Base-by-base conservation (phyloP, 2,329 filamentous ascomycete genomes). In the Diplodia intermedia region DNA sequence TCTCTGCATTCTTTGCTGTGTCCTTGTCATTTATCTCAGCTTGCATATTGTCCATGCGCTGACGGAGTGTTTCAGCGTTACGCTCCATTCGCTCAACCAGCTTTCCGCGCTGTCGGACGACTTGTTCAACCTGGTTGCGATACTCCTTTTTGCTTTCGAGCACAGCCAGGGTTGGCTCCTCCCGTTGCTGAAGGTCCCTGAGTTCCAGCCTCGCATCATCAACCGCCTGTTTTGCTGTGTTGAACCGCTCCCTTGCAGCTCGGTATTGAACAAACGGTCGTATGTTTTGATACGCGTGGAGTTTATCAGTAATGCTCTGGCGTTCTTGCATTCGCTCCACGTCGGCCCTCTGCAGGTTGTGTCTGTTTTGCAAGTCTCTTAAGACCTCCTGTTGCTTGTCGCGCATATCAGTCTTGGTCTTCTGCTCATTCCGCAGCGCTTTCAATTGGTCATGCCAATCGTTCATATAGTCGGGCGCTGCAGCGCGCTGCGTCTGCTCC, bases 401-500 rank as follows among this genome's bases (percentile, higher is more conserved):
- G 38, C 88, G 84, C 65, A 87, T 83, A 20, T 83, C 79, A 71
- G 90, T 84, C 1, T 90, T 73, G 26, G 84, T 82, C 73, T 91
- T 93, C 75, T 95, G 89, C 38, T 89, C 84, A 62, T 83, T 86
- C 69, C 93, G 88, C 52, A 94, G 80, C 1, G 82, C 82, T 75
- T 91, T 95, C 20, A 99, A 85, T 69, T 89, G 79, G 2, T 89
- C 84, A 76, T 98, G 94, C 88, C 89, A 92, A 26, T 88, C 80
- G 5, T 92, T 85, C 88, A 98, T 94, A 69, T 96, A 83, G 55
- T 90, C 85, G 0, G 92, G 89, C 0, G 94, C 95, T 7, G 93
- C 94, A 40, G 95, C 95, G 75, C 93, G 89, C 70, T 97, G 89
- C 0, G 95, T 99, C 73, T 95, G 92, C 69, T 89, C 86, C 0